A percentile compares a stretch with the other conserved stretches of the same genome.
phyloP scores from a whole-genome alignment of 2,329 filamentous ascomycete species.

The Fusarium papillatum region DNA sequence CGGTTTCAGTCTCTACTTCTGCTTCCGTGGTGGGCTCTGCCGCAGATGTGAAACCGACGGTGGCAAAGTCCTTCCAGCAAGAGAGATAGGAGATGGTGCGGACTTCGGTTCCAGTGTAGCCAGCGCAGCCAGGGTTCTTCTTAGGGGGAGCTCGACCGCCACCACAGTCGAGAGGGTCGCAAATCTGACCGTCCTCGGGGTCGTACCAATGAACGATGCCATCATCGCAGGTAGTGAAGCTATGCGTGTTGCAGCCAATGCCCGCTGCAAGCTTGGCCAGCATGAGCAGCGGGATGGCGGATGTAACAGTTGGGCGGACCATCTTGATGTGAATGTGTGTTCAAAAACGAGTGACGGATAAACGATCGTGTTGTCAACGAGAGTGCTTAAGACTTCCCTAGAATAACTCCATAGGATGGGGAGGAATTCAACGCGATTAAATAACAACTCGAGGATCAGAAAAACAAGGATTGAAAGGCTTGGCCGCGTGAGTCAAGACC shows the following conservation, averaged over 20 bases:
- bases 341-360: not conserved
- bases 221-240: constrained; percentile 35
- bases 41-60: not conserved
- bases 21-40: not conserved
- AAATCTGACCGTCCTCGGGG: constrained; percentile 65
- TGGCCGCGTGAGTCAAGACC: not conserved
- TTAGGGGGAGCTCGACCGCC: constrained; percentile 66
- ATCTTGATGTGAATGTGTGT: constrained; percentile 2
- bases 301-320: constrained; percentile 10
- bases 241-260: constrained; percentile 28
- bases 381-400: not conserved
- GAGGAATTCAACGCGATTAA: not conserved
- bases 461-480: not conserved
- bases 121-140: constrained; percentile 61
- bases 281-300: constrained; percentile 13
- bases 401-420: not conserved
- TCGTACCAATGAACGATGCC: constrained; percentile 56
- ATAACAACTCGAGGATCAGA: not conserved
- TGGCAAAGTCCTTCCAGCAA: constrained; percentile 27
- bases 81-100: constrained; percentile 29
- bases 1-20: not conserved
- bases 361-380: constrained; percentile 9
- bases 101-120: constrained; percentile 54
- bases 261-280: constrained; percentile 23
- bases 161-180: constrained; percentile 66